Base-by-base conservation (phyloP, 345 rosid species). In the Sonneratia alba region DNA sequence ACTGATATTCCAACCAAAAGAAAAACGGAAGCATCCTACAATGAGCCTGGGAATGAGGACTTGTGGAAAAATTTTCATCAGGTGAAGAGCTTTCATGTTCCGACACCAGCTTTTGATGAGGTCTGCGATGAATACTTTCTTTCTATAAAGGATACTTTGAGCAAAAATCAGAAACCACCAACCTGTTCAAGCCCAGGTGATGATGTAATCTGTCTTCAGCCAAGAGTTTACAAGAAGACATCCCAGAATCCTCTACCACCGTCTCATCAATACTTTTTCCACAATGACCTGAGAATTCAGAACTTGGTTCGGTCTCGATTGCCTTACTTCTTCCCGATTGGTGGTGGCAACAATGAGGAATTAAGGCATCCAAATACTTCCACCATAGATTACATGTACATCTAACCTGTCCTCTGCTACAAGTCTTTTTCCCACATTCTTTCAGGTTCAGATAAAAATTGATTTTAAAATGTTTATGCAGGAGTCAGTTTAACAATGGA, bases 41-140 rank as follows among this genome's bases (percentile, higher is more conserved):
- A 69, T 67, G 57, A 51, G 73, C 77, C 73, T 73, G 74, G 34
- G 42, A 75, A 48, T 38, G 81, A 80, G 37, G 97, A 90, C 83
- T 77, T 87, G 47, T 89, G 96, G 97, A 84, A 82, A 80, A 83
- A 86, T 73, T 86, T 95, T 77, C 66, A 77, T 84, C 84, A 88
- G 32, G 48, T 65, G 32, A 81, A 82, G 72, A 75, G 71, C 75
- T 79, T 77, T 72, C 79, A 72, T 53, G 73, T 89, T 67, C 77
- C 85, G 63, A 95, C 97, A 69, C 97, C 97, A 69, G 93, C 85
- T 75, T 75, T 90, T 53, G 97, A 95, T 83, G 91, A 87, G 79
- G 72, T 95, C 57, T 92, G 90, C 72, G 73, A 87, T 71, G 97
- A 95, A 76, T 90, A 92, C 81, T 90, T 85, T 73, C 85, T 77